Conservation (phyloP, 148 eudicot genomes). For the Agrostemma githago region DNA sequence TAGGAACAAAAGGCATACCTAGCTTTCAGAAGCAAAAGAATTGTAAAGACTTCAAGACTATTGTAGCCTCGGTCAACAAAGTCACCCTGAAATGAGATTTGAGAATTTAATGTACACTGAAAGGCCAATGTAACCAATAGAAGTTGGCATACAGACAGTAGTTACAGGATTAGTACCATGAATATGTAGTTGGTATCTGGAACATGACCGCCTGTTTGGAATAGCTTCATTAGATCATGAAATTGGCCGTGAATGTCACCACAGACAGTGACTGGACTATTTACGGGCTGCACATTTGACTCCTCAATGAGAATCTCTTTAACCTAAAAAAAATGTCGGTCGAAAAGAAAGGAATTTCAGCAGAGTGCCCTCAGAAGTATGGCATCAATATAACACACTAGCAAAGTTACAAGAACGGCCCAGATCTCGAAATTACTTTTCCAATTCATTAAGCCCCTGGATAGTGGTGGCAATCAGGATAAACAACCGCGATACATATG, state of each 20-base stretch:
- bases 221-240: constrained; percentile 97
- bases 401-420: not conserved
- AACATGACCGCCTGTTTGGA: constrained; percentile 98
- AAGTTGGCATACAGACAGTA: not conserved
- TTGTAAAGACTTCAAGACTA: constrained; percentile 96
- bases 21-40: constrained; percentile 97
- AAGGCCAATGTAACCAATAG: constrained; percentile 2
- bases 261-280: constrained; percentile 99
- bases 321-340: constrained; percentile 40
- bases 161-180: constrained; percentile 52
- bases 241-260: constrained; percentile 99
- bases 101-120: constrained; percentile 12
- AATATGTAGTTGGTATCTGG: constrained; percentile 98
- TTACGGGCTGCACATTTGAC: constrained; percentile 97
- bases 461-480: not conserved
- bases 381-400: not conserved
- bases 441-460: not conserved
- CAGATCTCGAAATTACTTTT: not conserved
- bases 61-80: constrained; percentile 98
- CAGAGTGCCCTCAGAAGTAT: not conserved
- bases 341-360: not conserved
- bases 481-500: not conserved
- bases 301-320: constrained; percentile 97
- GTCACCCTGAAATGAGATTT: constrained; percentile 65
- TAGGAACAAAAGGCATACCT: constrained; percentile 44